These are phyloP conservation scores for Erysimum cheiri DNA, from an alignment of 441 rosid genomes.

Conservation along the genomic window DNA sequence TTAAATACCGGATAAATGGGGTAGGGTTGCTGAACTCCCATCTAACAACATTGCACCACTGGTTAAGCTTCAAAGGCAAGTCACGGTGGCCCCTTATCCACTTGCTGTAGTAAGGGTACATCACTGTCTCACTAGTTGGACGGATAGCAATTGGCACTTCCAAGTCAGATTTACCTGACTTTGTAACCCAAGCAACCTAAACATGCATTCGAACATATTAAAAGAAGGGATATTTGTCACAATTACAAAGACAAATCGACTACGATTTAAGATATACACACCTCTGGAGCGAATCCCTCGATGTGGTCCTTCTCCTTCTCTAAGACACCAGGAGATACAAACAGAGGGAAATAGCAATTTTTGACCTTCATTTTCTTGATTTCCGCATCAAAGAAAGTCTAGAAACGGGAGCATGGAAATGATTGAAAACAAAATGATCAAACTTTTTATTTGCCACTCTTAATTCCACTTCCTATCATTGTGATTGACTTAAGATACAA, in stretches of 20 bases:
- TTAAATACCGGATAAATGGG: conserved; percentile 87
- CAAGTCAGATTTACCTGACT: conserved; percentile 89
- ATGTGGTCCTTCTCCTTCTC: conserved; percentile 96
- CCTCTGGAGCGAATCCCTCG: conserved; percentile 99
- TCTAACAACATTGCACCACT: conserved; percentile 99
- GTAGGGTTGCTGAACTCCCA: conserved; percentile 99
- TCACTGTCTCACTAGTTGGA: conserved; percentile 98
- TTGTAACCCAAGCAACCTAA: conserved; percentile 99
- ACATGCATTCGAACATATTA: conserved; percentile 30
- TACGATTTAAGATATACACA: conserved; percentile 41
- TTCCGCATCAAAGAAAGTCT: conserved; percentile 93
- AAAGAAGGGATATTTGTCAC: neutral
- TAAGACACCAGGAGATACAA: conserved; percentile 87
- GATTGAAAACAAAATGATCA: conserved; percentile 14
- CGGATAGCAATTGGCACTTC: conserved; percentile 96
- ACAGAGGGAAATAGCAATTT: conserved; percentile 95
- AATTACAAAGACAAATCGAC: neutral
- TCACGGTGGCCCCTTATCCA: conserved; percentile 99
- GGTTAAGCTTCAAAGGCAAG: conserved; percentile 94
- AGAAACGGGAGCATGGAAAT: conserved; percentile 34
- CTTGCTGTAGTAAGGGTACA: conserved; percentile 96
- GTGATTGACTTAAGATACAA: neutral
- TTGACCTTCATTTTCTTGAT: conserved; percentile 94
- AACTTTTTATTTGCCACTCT: neutral
- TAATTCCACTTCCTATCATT: neutral